Conservation (phyloP, 2,329 filamentous ascomycete species). For the Fusarium equiseti region DNA sequence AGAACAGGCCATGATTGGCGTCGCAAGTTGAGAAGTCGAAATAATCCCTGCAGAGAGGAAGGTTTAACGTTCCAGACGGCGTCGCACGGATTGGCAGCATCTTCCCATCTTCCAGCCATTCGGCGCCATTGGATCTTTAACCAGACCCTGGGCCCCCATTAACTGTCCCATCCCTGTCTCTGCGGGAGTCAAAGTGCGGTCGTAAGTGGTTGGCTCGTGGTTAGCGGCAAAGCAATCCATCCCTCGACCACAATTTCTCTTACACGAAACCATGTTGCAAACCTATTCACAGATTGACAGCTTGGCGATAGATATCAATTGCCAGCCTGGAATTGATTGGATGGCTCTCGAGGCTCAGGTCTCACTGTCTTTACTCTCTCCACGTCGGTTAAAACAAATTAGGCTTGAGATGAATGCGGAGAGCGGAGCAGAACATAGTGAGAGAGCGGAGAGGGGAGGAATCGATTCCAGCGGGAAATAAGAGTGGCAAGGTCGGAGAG, state of each 20-base stretch:
- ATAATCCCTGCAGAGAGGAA: conserved; percentile 40
- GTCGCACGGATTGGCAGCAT: conserved; percentile 42
- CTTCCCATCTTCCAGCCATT: conserved; percentile 45
- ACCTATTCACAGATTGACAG: conserved; percentile 45
- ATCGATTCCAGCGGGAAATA: conserved; percentile 24
- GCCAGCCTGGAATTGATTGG: conserved; percentile 42
- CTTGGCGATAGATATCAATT: conserved; percentile 43
- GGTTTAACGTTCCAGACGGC: conserved; percentile 48
- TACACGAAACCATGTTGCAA: conserved; percentile 54
- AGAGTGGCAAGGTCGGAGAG: conserved; percentile 12
- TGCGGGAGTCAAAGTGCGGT: conserved; percentile 36
- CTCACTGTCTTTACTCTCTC: conserved; percentile 4
- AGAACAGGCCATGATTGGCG: conserved; percentile 50
- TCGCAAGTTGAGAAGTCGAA: conserved; percentile 38
- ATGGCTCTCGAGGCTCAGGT: conserved; percentile 7
- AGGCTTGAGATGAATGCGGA: conserved; percentile 37
- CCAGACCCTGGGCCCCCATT: conserved; percentile 20
- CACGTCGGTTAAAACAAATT: conserved; percentile 44
- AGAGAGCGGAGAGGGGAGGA: conserved; percentile 28
- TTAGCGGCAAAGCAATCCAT: conserved; percentile 38
- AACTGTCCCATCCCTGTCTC: neutral
- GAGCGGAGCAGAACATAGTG: conserved; percentile 25
- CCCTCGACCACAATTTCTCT: conserved; percentile 50
- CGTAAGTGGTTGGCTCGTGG: conserved; percentile 44
- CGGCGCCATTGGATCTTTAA: conserved; percentile 29